These are phyloP conservation scores for slime mould (Dictyostelium discoideum) DNA, from an alignment of 78 protist species.

Conservation along the genomic window dicty_2.7 NC_007088.5:3931501-3932000, in stretches of 20 bases:
- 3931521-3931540: slow-evolving; percentile 61
- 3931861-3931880: not conserved
- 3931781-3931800: not conserved
- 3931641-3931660: not conserved
- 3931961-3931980: slow-evolving; percentile 79
- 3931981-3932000: slow-evolving; percentile 80
- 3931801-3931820: not conserved
- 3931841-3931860: not conserved
- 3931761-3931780: no score
- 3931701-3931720: not conserved
- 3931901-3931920: not conserved
- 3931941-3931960: slow-evolving; percentile 49
- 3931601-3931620: slow-evolving; percentile 34
- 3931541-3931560: slow-evolving; percentile 45
- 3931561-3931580: slow-evolving; percentile 44
- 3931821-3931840: not conserved
- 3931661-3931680: not conserved
- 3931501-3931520: slow-evolving; percentile 67
- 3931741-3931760: not conserved
- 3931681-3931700: not conserved
- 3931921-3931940: slow-evolving; percentile 72
- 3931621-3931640: slow-evolving; percentile 22
- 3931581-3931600: slow-evolving; percentile 59
- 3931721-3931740: not conserved
- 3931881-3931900: slow-evolving; percentile 17